phyloP scores from a whole-genome alignment of 371 early-diverging fungal species.

The Mucor racemosus region DNA sequence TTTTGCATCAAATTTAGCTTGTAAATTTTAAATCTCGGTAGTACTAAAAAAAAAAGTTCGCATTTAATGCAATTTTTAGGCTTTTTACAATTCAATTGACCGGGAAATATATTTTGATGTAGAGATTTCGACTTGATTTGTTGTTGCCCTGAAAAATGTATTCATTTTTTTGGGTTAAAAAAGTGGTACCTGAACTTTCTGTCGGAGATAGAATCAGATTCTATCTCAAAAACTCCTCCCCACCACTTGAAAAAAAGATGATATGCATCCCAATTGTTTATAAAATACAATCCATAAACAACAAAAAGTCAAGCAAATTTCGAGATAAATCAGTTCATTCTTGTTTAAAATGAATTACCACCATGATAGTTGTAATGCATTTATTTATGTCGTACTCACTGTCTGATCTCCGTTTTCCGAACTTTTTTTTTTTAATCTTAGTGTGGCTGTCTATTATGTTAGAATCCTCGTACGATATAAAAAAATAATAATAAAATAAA shows the following conservation, averaged over 20 bases:
- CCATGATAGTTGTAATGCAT: background rate
- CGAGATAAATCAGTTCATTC: background rate
- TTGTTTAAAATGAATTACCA: constrained; percentile 5
- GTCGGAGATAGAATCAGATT: background rate
- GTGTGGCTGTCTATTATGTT: constrained; percentile 1
- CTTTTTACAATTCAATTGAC: background rate
- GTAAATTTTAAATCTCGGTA: background rate
- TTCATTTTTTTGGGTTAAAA: background rate
- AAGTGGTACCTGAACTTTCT: background rate
- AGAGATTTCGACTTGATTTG: background rate
- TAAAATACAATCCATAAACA: background rate
- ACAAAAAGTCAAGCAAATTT: background rate
- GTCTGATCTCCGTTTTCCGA: constrained; percentile 5
- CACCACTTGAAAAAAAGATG: background rate
- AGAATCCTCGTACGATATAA: constrained; percentile 8
- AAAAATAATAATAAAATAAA: background rate
- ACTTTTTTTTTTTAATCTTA: constrained; percentile 2
- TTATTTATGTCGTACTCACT: background rate
- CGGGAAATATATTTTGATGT: background rate
- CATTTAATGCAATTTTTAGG: constrained; percentile 6
- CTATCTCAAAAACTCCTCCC: background rate
- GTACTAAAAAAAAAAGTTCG: background rate
- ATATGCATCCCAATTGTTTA: background rate
- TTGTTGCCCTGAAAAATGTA: background rate
- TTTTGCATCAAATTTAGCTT: constrained; percentile 6